Conservation (phyloP, 1,284 basidiomycete species). For the Sanguinoderma infundibulare region DNA sequence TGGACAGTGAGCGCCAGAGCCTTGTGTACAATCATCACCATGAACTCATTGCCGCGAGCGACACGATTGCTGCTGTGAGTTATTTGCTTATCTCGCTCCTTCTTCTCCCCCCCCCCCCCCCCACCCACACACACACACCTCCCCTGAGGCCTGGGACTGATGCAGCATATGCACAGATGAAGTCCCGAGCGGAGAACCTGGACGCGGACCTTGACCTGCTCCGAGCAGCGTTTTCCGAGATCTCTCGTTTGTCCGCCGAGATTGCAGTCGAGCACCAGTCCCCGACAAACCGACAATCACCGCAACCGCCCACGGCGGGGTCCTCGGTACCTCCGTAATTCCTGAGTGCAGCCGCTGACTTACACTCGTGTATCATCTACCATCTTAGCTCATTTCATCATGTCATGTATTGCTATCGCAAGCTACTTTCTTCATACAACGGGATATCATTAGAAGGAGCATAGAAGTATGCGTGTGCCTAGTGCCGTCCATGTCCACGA, state of each 20-base stretch:
- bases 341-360: neutral
- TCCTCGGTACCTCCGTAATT: neutral
- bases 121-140: no score
- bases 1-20: constrained; percentile 88
- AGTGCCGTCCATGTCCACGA: neutral
- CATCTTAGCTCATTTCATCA: neutral
- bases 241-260: constrained; percentile 77
- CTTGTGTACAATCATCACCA: constrained; percentile 95
- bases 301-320: neutral
- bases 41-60: constrained; percentile 89
- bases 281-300: constrained; percentile 2
- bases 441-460: neutral
- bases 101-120: no score
- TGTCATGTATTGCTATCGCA: constrained; percentile 2
- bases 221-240: constrained; percentile 81
- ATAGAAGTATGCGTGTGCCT: neutral
- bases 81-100: no score
- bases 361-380: neutral
- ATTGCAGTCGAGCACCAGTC: constrained; percentile 44
- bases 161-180: constrained; percentile 61
- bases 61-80: constrained; percentile 85
- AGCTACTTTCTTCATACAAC: neutral
- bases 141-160: constrained; percentile 1
- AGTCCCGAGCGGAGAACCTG: constrained; percentile 79
- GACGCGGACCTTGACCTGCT: constrained; percentile 84